Base-by-base conservation (phyloP, 768 basidiomycete species). In the Suillus spraguei region DNA sequence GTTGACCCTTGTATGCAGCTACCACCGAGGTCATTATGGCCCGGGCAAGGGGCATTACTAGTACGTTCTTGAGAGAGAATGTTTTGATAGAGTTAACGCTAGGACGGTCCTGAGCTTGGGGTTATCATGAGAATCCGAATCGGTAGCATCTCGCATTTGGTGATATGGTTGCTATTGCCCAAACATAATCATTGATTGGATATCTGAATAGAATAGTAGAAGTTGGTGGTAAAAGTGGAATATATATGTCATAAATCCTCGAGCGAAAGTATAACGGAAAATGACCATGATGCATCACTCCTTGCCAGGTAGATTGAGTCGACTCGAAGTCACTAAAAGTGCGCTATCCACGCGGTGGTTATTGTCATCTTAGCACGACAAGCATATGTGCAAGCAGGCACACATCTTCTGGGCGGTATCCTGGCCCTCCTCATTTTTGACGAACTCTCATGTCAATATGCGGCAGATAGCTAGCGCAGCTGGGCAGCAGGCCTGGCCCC, bases 391-490 rank as follows among this genome's bases (percentile, higher is more conserved):
- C 11, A 22, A 47, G 24, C 14, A 14, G 22, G 22, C 47, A 24
- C 13, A 47, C 6, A 16, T 24, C 46, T 47, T 22, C 46, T 24
- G 22, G n/a, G n/a, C 5, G 44, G 44, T 46, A 44, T n/a, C n/a
- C 49, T 28, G 8, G 49, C 24, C 7, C 8, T 24, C 24, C 47
- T 50, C 49, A 50, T 52, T 52, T 32, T 52, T 20, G 9, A 52
- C 28, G 50, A 52, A 52, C 50, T 32, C 50, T 52, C 50, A 52
- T 52, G 17, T 52, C 17, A 17, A 52, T 32, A 10, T 52, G 50
- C 9, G 17, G 28, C 28, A 52, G 28, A 32, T 52, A 17, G 28
- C 5, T 52, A 52, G 50, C 50, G 10, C 50, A 52, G 28, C 10
- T 9, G 1, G 17, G 28, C 24, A 50, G 24, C 14, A 24, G 16